Evolutionary conservation across 768 basidiomycete species (phyloP).

Genomic region (Phylloporus sp.): DNA sequence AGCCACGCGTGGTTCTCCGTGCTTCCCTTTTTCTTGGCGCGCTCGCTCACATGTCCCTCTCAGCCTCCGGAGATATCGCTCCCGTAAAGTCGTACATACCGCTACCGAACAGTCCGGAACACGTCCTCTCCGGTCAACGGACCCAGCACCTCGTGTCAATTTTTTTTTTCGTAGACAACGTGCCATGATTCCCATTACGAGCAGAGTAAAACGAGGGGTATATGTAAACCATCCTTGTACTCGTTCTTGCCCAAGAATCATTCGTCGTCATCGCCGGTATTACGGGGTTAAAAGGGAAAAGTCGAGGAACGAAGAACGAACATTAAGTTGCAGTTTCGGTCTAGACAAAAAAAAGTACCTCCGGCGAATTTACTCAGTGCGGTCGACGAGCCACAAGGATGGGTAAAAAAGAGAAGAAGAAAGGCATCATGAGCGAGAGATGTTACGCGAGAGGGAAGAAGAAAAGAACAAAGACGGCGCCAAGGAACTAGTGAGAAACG

Average conservation of each 20-base stretch:
- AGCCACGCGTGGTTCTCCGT: no score
- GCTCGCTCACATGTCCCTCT: not conserved
- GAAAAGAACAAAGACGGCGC: slow-evolving; percentile 20
- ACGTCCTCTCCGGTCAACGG: no score
- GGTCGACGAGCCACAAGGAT: slow-evolving; percentile 17
- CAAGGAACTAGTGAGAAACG: slow-evolving; percentile 22
- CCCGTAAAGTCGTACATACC: slow-evolving; percentile 13
- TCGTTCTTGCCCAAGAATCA: slow-evolving; percentile 17
- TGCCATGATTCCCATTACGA: slow-evolving; percentile 19
- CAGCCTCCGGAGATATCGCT: slow-evolving; percentile 46
- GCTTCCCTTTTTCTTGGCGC: not conserved
- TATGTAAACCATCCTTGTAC: slow-evolving; percentile 18
- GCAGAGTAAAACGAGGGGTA: slow-evolving; percentile 16
- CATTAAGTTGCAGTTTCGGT: slow-evolving; percentile 25
- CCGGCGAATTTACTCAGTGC: slow-evolving; percentile 26
- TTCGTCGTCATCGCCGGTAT: slow-evolving; percentile 8
- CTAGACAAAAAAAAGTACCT: slow-evolving; percentile 22
- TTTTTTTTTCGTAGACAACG: slow-evolving; percentile 13
- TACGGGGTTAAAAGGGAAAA: slow-evolving; percentile 3
- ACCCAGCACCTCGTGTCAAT: slow-evolving; percentile 13
- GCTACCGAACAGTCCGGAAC: not conserved
- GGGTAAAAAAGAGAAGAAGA: slow-evolving; percentile 22
- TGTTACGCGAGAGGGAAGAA: slow-evolving; percentile 15
- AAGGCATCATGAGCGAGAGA: slow-evolving; percentile 23
- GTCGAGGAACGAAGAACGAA: slow-evolving; percentile 9